phyloP scores from a whole-genome alignment of 768 basidiomycete genomes.

The Exidia glandulosa region DNA sequence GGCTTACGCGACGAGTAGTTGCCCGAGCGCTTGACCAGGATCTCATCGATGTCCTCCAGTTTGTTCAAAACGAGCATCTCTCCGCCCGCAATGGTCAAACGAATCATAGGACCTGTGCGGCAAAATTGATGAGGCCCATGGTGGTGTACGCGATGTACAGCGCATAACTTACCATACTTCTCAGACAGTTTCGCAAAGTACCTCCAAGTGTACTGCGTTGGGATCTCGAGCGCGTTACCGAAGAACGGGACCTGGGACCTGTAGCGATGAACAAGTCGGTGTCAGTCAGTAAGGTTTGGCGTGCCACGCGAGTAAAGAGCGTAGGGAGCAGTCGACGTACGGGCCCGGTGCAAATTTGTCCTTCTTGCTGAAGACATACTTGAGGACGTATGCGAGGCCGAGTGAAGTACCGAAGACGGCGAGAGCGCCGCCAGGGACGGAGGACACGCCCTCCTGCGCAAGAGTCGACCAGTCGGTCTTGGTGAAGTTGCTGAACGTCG shows the following conservation, averaged over 20 bases:
- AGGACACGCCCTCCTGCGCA: not conserved
- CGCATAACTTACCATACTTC: slow-evolving; percentile 2
- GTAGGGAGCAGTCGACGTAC: not conserved
- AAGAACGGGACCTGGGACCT: slow-evolving; percentile 4
- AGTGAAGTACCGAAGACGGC: not conserved
- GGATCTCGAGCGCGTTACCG: slow-evolving; percentile 5
- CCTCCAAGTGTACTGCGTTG: slow-evolving; percentile 5
- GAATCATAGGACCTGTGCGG: slow-evolving; percentile 5
- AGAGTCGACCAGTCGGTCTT: not conserved
- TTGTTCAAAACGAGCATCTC: slow-evolving; percentile 5
- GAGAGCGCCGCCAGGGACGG: not conserved
- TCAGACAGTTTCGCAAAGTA: slow-evolving; percentile 7
- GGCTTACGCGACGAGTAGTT: slow-evolving; percentile 8
- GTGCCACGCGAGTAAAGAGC: too few relatives aligned
- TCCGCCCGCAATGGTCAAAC: slow-evolving; percentile 2
- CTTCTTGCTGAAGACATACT: not conserved
- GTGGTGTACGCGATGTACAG: too few relatives aligned
- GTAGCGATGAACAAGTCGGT: too few relatives aligned
- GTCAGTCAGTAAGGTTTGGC: not conserved
- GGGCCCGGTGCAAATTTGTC: not conserved
- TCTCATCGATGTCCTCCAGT: slow-evolving; percentile 6
- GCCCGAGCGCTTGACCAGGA: slow-evolving; percentile 5
- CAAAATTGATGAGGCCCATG: not conserved
- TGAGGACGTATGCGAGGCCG: not conserved
- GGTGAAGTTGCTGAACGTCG: not conserved